These are phyloP conservation scores for Diplodia mutila DNA, from an alignment of 2,329 filamentous ascomycete genomes.

Conservation along the genomic window DNA sequence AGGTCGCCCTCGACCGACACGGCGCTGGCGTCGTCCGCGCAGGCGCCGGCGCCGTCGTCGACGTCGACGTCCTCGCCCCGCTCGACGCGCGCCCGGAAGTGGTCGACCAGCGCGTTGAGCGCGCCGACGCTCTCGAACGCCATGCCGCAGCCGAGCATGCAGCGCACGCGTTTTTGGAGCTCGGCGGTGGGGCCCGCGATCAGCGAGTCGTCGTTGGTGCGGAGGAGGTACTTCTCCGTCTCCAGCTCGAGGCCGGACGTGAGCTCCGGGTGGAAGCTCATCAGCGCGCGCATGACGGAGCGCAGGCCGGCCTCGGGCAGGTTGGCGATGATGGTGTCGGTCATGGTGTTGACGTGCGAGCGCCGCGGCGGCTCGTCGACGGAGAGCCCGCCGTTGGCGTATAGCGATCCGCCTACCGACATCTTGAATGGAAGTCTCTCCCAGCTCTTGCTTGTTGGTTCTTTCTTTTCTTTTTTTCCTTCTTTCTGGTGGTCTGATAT, in stretches of 20 bases:
- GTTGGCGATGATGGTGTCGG: slow-evolving; percentile 51
- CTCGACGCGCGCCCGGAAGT: background rate
- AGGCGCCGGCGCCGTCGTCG: background rate
- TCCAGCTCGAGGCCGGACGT: slow-evolving; percentile 42
- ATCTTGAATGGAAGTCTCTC: no score
- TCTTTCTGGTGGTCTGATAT: background rate
- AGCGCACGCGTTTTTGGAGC: slow-evolving; percentile 32
- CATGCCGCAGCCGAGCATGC: slow-evolving; percentile 40
- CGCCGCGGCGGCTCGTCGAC: background rate
- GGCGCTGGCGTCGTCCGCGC: no score
- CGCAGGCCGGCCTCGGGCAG: slow-evolving; percentile 47
- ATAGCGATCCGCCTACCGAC: background rate
- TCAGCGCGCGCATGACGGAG: slow-evolving; percentile 41
- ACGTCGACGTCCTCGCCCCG: slow-evolving; percentile 20
- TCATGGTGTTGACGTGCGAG: slow-evolving; percentile 55
- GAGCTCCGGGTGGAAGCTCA: slow-evolving; percentile 36
- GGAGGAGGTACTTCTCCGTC: slow-evolving; percentile 34
- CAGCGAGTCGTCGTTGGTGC: background rate
- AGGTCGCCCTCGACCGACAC: slow-evolving; percentile 42
- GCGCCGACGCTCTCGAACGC: slow-evolving; percentile 36
- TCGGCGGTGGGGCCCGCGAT: slow-evolving; percentile 24
- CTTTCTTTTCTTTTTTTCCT: background rate
- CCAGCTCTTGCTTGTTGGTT: background rate
- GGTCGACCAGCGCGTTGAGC: background rate
- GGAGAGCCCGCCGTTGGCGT: background rate